Evolutionary conservation across 1,284 basidiomycete genomes (phyloP), one percentile per base, ranked within the genome.

Genomic region (Apiotrichum veenhuisii): DNA sequence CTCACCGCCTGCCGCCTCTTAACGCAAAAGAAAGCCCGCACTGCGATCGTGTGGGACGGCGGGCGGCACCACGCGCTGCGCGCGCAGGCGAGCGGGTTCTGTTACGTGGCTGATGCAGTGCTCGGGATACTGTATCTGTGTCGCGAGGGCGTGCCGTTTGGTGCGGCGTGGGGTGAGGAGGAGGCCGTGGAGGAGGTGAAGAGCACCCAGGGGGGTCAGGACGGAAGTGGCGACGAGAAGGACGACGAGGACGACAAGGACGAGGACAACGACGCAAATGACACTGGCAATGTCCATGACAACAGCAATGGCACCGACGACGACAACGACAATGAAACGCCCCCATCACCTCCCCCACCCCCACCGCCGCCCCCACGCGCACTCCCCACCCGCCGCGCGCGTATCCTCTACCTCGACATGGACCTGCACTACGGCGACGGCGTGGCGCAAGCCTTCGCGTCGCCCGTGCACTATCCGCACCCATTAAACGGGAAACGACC

Each of bases 81-180:
- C 82, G 85, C 70, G 64, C 80, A 80, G 50, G 90, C 91, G 0
- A 85, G 88, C 3, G 94, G 93, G 0, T 97, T 92, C 76, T 97
- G 93, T 78, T 97, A 96, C 71, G 86, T 96, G 27, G 90, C 91
- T 5, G 94, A 97, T 71, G 87, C 87, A 53, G 84, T 92, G 2
- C 81, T 97, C 0, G 87, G 88, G 0, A 84, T 94, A 52, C 63
- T 73, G 59, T 50, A 63, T n/a, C 57, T 71, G 1, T 41, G 53
- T 9, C 61, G 67, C 33, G 59, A 68, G 36, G 72, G 67, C 2
- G 52, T 60, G 49, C 49, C 61, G 40, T 26, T 37, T 11, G 18
- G 27, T 42, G 7, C 43, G n/a, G 40, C 20, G 20, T 18, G 5
- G 44, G 33, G 46, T 5, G 46, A 37, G 20, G 34, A 36, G 12